Base-by-base conservation (phyloP, 768 basidiomycete species). In the Stropharia rugosoannulata region DNA sequence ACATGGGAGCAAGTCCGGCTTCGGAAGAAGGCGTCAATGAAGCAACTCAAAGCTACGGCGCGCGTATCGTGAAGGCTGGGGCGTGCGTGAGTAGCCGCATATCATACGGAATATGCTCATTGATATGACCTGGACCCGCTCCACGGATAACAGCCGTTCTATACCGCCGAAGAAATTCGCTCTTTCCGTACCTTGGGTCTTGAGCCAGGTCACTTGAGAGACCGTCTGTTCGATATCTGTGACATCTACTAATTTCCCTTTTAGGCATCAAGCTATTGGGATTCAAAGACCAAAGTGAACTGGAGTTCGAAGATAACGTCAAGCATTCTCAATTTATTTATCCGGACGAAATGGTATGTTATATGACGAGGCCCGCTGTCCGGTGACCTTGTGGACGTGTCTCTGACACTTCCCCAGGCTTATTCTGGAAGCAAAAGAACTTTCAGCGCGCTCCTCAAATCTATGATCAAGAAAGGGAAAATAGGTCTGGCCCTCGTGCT, bases 381-480 rank as follows among this genome's bases (percentile, higher is more conserved):
- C 18, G 41, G 27, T 43, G 18, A 25, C 38, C 41, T 51, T 38
- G 46, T n/a, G 8, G 13, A 37, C 35, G 7, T 18, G 36, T 42
- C 15, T 12, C 13, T 69, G 58, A 51, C 61, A 3, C 32, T 15
- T 19, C n/a, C 37, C 15, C 49, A 91, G 87, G 69, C 81, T 27
- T 96, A 89, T 71, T 83, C 91, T 8, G 97, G 97, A 7, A 95
- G 93, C 70, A 97, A 89, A 60, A 83, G 96, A 39, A 92, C 95
- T 0, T 98, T 98, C 70, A 85, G 81, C 12, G 93, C 97, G 0
- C 77, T 99, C 3, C 78, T 98, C 35, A 85, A 87, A 60, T 85
- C 90, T 2, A 89, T 95, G 83, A 55, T 88, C 27, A 83, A 86
- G 64, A 93, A 93, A 68, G 74, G 87, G 49, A 90, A 87, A 67